Conservation (phyloP, 306 rosid species). For the Lathyrus tuberosus region DNA sequence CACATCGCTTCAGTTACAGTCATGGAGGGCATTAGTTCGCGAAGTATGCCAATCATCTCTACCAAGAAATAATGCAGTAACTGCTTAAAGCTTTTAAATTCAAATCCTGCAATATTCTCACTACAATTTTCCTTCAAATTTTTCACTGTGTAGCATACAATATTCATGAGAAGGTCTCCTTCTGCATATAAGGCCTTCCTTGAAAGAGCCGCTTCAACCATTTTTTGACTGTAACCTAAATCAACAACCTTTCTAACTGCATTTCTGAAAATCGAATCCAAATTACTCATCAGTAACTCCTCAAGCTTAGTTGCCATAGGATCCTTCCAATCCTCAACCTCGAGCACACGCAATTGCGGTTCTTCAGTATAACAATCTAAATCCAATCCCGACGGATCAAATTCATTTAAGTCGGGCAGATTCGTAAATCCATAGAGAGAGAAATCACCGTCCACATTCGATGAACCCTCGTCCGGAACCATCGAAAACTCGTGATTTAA, state of each 20-base stretch:
- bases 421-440: slow-evolving; percentile 32
- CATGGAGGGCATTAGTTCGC: slow-evolving; percentile 63
- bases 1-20: slow-evolving; percentile 74
- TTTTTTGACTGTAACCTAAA: slow-evolving; percentile 51
- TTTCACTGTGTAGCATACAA: slow-evolving; percentile 46
- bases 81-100: slow-evolving; percentile 52
- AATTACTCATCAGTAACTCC: slow-evolving; percentile 49
- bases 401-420: slow-evolving; percentile 29
- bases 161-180: slow-evolving; percentile 51
- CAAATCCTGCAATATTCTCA: slow-evolving; percentile 9
- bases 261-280: slow-evolving; percentile 50
- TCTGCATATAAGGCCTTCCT: slow-evolving; percentile 56
- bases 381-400: slow-evolving; percentile 17
- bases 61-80: slow-evolving; percentile 54
- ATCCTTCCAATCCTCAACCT: slow-evolving; percentile 60
- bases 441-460: slow-evolving; percentile 34
- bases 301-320: slow-evolving; percentile 56
- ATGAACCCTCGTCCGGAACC: slow-evolving; percentile 3
- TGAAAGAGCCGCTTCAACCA: slow-evolving; percentile 45
- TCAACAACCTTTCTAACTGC: slow-evolving; percentile 54
- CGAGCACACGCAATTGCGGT: slow-evolving; percentile 29
- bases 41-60: slow-evolving; percentile 65
- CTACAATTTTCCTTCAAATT: slow-evolving; percentile 42
- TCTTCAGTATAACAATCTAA: slow-evolving; percentile 34
- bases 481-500: slow-evolving; percentile 37